Conservation (phyloP, 208 protist genomes). For the Crithidia fasciculata region DNA sequence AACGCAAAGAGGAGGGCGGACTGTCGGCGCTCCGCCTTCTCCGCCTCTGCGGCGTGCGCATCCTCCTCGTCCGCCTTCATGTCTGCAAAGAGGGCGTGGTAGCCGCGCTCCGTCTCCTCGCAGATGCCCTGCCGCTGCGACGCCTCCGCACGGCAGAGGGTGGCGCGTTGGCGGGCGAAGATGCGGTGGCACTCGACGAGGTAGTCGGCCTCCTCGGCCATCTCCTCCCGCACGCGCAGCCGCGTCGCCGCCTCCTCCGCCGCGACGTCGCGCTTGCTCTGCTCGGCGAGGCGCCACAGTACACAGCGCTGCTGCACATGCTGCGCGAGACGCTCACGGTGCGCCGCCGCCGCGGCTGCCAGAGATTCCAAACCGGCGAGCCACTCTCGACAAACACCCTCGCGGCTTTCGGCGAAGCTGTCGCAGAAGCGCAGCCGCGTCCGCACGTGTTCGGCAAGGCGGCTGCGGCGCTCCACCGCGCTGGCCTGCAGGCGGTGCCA, state of each 20-base stretch:
- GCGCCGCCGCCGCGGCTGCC: slow-evolving; percentile 7
- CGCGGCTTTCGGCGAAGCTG: slow-evolving; percentile 6
- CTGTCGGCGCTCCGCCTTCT: slow-evolving; percentile 12
- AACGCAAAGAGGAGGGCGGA: slow-evolving; percentile 35
- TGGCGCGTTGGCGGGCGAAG: slow-evolving; percentile 21
- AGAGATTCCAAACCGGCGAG: slow-evolving; percentile 14
- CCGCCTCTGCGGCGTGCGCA: slow-evolving; percentile 2
- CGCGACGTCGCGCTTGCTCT: slow-evolving; percentile 36
- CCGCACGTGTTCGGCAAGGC: slow-evolving; percentile 28
- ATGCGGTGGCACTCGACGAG: slow-evolving; percentile 27
- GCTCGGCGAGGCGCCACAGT: slow-evolving; percentile 36
- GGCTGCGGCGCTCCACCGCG: slow-evolving; percentile 21
- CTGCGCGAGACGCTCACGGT: slow-evolving; percentile 16
- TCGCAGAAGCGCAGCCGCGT: slow-evolving; percentile 39
- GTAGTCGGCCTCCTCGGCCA: slow-evolving; percentile 32
- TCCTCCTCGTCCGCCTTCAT: slow-evolving; percentile 36
- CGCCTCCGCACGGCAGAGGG: slow-evolving; percentile 6
- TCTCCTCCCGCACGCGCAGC: slow-evolving; percentile 24
- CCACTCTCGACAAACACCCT: slow-evolving; percentile 12
- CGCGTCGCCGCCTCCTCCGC: slow-evolving; percentile 42
- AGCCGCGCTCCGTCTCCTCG: slow-evolving; percentile 35
- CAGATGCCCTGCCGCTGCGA: slow-evolving; percentile 24
- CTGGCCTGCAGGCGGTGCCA: slow-evolving; percentile 30
- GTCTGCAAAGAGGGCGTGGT: slow-evolving; percentile 39
- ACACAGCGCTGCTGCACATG: slow-evolving; percentile 17